These are phyloP conservation scores for Rhexocercosporidium sp. DNA, from an alignment of 2,329 filamentous ascomycete species.

Conservation along the genomic window DNA sequence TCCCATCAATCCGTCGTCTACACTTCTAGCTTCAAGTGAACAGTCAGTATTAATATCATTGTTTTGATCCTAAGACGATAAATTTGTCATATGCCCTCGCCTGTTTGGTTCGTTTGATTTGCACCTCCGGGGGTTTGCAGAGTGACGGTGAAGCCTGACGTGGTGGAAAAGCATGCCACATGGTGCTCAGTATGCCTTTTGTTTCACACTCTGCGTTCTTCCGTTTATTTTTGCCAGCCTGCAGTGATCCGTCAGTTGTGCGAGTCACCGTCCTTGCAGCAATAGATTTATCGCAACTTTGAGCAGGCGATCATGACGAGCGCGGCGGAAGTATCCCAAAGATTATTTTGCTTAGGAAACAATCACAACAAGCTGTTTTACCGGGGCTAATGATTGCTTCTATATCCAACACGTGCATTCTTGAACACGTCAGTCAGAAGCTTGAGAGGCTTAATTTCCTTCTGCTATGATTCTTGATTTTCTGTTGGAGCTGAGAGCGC, in stretches of 20 bases:
- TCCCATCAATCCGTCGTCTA: too few species aligned
- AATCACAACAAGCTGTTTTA: slow-evolving; percentile 2
- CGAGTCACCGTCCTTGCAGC: not conserved
- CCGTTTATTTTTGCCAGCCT: not conserved
- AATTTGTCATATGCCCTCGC: not conserved
- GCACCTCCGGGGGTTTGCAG: not conserved
- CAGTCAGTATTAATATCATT: too few species aligned
- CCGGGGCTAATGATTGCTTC: slow-evolving; percentile 1
- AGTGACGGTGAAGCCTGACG: not conserved
- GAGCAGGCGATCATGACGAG: too few species aligned
- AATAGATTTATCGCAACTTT: not conserved
- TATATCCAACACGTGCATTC: not conserved
- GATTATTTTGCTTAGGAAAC: not conserved
- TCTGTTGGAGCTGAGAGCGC: not conserved
- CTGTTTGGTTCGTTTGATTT: not conserved
- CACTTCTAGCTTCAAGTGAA: too few species aligned
- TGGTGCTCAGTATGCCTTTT: not conserved
- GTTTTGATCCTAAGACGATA: too few species aligned
- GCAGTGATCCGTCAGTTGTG: not conserved
- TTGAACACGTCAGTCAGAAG: not conserved
- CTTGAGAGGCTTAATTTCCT: slow-evolving; percentile 6
- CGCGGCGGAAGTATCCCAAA: not conserved
- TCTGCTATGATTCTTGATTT: not conserved
- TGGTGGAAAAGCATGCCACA: not conserved
- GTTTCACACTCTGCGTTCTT: not conserved